These are phyloP conservation scores for Botrytis paeoniae DNA, from an alignment of 2,329 filamentous ascomycete species.

Conservation along the genomic window DNA sequence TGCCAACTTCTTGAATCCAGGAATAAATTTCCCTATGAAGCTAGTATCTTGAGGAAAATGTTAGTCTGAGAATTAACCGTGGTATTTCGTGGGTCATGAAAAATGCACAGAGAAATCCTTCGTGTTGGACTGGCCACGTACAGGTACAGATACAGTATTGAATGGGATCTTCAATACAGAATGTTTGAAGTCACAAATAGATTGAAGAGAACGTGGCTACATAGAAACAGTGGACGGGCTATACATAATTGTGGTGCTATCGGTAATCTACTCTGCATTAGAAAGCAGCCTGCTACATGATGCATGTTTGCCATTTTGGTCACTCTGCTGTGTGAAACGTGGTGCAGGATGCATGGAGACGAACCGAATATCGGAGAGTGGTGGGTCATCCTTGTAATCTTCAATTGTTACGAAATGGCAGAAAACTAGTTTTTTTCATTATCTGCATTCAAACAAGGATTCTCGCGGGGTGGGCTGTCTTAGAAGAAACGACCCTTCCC, in stretches of 20 bases:
- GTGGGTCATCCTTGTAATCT: slow-evolving; percentile 18
- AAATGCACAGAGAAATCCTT: neutral
- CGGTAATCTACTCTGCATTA: neutral
- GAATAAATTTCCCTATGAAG: neutral
- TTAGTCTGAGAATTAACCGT: neutral
- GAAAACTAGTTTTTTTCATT: neutral
- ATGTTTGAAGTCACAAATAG: slow-evolving; percentile 3
- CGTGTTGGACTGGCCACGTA: neutral
- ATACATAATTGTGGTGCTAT: neutral
- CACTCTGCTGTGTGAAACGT: slow-evolving; percentile 8
- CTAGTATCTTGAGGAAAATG: neutral
- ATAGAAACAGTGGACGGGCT: neutral
- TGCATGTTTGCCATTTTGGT: neutral
- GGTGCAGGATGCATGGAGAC: neutral
- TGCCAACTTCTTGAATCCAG: neutral
- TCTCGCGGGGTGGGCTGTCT: slow-evolving; percentile 1
- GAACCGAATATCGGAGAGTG: slow-evolving; percentile 7
- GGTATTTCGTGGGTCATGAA: neutral
- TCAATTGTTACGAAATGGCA: neutral
- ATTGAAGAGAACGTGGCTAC: neutral
- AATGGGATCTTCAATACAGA: slow-evolving; percentile 1
- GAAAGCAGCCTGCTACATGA: neutral
- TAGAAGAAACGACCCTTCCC: neutral
- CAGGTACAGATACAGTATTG: neutral
- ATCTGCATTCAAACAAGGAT: neutral